Evolutionary conservation across 1,284 basidiomycete species (phyloP), one percentile per base, ranked within the genome.

Genomic region (Gomphus bonarii): DNA sequence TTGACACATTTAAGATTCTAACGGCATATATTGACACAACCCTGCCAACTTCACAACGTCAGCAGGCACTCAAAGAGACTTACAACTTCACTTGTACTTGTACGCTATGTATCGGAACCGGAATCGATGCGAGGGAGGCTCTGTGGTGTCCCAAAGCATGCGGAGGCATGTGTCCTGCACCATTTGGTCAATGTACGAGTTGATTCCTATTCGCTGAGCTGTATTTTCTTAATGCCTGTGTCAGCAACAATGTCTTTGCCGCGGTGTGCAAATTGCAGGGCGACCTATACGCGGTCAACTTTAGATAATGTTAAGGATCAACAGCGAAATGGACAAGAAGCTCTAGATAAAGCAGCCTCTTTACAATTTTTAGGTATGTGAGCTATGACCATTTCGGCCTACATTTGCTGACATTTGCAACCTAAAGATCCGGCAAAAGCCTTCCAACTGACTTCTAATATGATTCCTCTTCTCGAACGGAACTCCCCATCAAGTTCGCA

Each of bases 1-100:
- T 28, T 14, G 6, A 22, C 28, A 42, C 33, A n/a, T n/a, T 11
- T 16, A 58, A 75, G 73, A 64, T 76, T 58, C 61, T 84, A 55
- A 92, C 85, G 1, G 78, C 90, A 12, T 98, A 98, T 64, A 78
- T 97, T 50, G 95, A 98, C 67, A 81, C 86, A 1, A 88, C 84
- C 1, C 74, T 88, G 12, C 87, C 90, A 0, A 70, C 69, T 7
- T 61, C 67, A 0, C 69, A 78, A 25, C 77, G 93, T 31, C 83
- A 80, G 61, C 67, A 70, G 20, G 73, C 80, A 6, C 72, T 95
- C 20, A 66, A 72, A 53, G 81, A 86, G 62, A 84, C 87, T 0
- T 97, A 98, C 69, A 77, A 80, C 62, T 97, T 98, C 65, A 70
- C 67, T 1, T 98, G 95, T 66, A 63, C 64, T 9, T 98, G 95